Percentiles rank a stretch among this genome's conserved stretches.
These are phyloP conservation scores for Friedmanniomyces endolithicus DNA, from an alignment of 495 filamentous ascomycete genomes.

Conservation along the genomic window DNA sequence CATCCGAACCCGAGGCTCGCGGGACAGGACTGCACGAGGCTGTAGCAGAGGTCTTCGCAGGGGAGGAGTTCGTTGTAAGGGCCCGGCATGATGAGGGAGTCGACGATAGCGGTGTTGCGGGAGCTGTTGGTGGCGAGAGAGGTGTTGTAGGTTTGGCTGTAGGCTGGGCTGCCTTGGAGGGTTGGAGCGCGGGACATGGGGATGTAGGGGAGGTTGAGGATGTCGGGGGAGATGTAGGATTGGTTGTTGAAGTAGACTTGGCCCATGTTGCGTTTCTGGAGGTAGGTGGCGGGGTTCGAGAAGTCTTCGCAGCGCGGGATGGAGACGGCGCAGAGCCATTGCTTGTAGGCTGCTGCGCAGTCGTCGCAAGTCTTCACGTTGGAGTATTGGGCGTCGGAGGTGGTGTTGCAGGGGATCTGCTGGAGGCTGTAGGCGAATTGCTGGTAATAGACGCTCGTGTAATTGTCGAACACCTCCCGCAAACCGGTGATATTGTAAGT, in stretches of 20 bases:
- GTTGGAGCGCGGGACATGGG: slow-evolving; percentile 22
- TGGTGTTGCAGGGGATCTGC: slow-evolving; percentile 74
- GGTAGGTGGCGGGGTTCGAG: slow-evolving; percentile 39
- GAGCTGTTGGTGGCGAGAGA: slow-evolving; percentile 16
- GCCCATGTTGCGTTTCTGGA: slow-evolving; percentile 54
- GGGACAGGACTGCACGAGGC: slow-evolving; percentile 72
- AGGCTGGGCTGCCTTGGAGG: slow-evolving; percentile 10
- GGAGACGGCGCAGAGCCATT: slow-evolving; percentile 86
- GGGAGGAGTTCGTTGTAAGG: slow-evolving; percentile 91
- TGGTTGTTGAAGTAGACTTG: slow-evolving; percentile 19
- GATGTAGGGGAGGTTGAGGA: slow-evolving; percentile 24
- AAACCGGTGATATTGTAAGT: slow-evolving; percentile 8
- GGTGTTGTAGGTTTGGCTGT: slow-evolving; percentile 13
- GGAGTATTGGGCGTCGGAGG: slow-evolving; percentile 59
- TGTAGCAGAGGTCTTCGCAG: slow-evolving; percentile 71
- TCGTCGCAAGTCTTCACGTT: slow-evolving; percentile 60
- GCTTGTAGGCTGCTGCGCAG: slow-evolving; percentile 71
- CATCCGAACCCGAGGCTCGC: slow-evolving; percentile 65
- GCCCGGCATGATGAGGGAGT: slow-evolving; percentile 57
- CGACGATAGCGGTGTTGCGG: slow-evolving; percentile 40
- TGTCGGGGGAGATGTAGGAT: slow-evolving; percentile 31
- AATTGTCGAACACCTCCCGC: slow-evolving; percentile 36
- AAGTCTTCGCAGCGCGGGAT: slow-evolving; percentile 88
- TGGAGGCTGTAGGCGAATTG: slow-evolving; percentile 72
- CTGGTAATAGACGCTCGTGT: slow-evolving; percentile 27